These are phyloP conservation scores for Penicillium polonicum DNA, from an alignment of 2,329 filamentous ascomycete genomes.

Conservation along the genomic window DNA sequence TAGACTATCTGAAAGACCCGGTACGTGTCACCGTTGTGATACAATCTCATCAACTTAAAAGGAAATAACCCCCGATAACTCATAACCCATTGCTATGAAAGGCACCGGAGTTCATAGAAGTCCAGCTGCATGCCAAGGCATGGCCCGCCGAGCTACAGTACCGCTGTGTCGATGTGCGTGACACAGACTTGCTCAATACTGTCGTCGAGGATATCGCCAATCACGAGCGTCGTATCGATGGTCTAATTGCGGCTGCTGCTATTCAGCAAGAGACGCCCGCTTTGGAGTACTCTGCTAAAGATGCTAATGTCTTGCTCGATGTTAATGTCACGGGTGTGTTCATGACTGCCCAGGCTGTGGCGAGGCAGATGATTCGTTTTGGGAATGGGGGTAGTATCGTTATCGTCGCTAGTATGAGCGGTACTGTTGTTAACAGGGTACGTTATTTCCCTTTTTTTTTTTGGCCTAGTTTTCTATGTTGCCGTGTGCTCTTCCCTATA, in stretches of 20 bases:
- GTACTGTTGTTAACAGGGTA: slow-evolving; percentile 54
- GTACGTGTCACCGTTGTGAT: neutral
- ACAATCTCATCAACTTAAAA: neutral
- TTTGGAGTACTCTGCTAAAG: slow-evolving; percentile 68
- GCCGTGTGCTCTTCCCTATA: too few species aligned
- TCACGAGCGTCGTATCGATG: slow-evolving; percentile 70
- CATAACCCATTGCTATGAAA: neutral
- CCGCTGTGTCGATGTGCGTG: slow-evolving; percentile 75
- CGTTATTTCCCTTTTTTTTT: neutral
- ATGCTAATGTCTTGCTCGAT: slow-evolving; percentile 62
- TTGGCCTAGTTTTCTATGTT: neutral
- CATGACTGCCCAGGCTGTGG: slow-evolving; percentile 62
- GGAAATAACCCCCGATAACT: neutral
- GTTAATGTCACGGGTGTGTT: slow-evolving; percentile 61
- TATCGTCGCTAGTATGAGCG: slow-evolving; percentile 63
- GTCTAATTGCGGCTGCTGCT: slow-evolving; percentile 70
- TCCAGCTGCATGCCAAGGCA: neutral
- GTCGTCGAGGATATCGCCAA: slow-evolving; percentile 68
- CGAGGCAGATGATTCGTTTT: slow-evolving; percentile 62
- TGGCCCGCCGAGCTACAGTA: slow-evolving; percentile 64
- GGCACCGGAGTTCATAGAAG: neutral
- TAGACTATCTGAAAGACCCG: neutral
- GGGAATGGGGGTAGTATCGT: slow-evolving; percentile 60
- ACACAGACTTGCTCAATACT: slow-evolving; percentile 64
- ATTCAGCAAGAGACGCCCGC: slow-evolving; percentile 78